Evolutionary conservation across 2,329 filamentous ascomycete genomes (phyloP), one percentile per base, ranked within the genome.

Genomic region (Sclerotinia glacialis): DNA sequence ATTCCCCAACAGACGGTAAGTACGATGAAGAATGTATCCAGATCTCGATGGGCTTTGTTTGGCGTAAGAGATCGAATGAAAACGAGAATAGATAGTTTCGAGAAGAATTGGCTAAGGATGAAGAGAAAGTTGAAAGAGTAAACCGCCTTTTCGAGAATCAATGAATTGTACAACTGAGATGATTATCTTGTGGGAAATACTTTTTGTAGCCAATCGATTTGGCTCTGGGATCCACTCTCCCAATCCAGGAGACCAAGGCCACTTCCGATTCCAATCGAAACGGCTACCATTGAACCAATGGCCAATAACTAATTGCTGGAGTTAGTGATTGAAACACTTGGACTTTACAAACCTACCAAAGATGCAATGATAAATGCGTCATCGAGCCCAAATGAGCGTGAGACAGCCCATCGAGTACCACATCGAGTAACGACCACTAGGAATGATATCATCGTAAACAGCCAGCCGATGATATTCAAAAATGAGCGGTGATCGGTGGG

Each of bases 41-140:
- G 54, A 23, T 56, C 26, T 5, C 37, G 54, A 44, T 58, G 54
- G 6, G 42, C 14, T 58, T n/a, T 47, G 21, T 47, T 49, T 18
- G 58, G 58, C 16, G 58, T 61, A 7, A 61, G 44, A 61, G n/a
- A 21, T 46, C 58, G 40, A 49, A 61, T 61, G 40, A 61, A 61
- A 3, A 49, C 7, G 14, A 61, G 11, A 21, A 61, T 47, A 26
- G 58, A 61, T 37, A 61, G 21, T 16, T 61, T 61, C 5, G 44
- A 26, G 31, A 61, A 61, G 12, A 28, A 5, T 47, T 47, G 44
- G n/a, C 58, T 61, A 16, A 49, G n/a, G n/a, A 61, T 47, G 4
- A 47, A 61, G 9, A 61, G 11, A 18, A 61, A 31, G 40, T 61
- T 49, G 40, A 49, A 28, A 18, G 58, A 46, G 40, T 21, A 60